These are phyloP conservation scores for Starmerella ratchasimensis DNA, from an alignment of 805 yeast species.

Conservation along the genomic window DNA sequence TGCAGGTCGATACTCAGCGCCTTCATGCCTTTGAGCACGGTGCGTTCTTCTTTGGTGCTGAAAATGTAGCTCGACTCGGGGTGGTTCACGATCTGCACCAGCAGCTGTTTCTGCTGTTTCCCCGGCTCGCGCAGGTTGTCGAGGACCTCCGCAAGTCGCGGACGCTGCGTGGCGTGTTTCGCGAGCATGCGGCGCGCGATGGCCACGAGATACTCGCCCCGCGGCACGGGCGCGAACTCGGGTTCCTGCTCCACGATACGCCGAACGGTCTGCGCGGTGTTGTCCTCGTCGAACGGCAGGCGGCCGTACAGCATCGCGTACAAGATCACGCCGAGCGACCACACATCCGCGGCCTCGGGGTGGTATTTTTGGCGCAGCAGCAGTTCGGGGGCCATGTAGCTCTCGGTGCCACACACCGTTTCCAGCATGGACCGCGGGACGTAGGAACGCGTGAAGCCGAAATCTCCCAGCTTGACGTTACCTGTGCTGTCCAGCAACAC, in stretches of 20 bases:
- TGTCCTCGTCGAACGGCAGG: slow-evolving; percentile 84
- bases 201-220: slow-evolving; percentile 32
- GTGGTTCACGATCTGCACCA: slow-evolving; percentile 18
- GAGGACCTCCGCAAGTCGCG: slow-evolving; percentile 40
- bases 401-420: slow-evolving; percentile 87
- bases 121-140: slow-evolving; percentile 35
- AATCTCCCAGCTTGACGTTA: slow-evolving; percentile 75
- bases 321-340: slow-evolving; percentile 84
- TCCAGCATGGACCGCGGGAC: slow-evolving; percentile 44
- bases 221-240: slow-evolving; percentile 27
- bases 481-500: slow-evolving; percentile 63
- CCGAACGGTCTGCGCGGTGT: slow-evolving; percentile 44
- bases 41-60: slow-evolving; percentile 15
- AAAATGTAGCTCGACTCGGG: slow-evolving; percentile 34
- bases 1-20: slow-evolving; percentile 19
- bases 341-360: slow-evolving; percentile 68
- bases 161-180: slow-evolving; percentile 56
- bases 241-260: slow-evolving; percentile 60
- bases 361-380: slow-evolving; percentile 53
- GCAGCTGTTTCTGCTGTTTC: slow-evolving; percentile 30
- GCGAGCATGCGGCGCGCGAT: slow-evolving; percentile 42
- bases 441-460: slow-evolving; percentile 83
- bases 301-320: slow-evolving; percentile 74
- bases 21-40: slow-evolving; percentile 19
- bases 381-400: slow-evolving; percentile 94